Evolutionary conservation across 345 rosid genomes (phyloP).

Genomic region (Lepidium sativum): DNA sequence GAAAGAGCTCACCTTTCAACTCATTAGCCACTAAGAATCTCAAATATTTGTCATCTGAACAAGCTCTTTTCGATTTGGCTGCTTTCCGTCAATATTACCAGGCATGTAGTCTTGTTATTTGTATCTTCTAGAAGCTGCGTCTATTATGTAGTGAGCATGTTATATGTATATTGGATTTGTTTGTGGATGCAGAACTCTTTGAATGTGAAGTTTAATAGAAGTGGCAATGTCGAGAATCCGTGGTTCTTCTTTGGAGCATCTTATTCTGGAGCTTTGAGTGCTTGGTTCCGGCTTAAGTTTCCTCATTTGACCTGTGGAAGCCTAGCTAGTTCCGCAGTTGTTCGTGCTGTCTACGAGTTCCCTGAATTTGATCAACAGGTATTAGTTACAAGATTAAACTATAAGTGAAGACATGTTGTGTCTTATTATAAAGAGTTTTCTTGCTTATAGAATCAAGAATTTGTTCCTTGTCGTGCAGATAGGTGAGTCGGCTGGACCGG

Average conservation of each 20-base stretch:
- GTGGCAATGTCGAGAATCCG: constrained; percentile 44
- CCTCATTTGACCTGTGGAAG: constrained; percentile 97
- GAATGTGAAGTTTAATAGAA: constrained; percentile 52
- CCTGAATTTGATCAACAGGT: constrained; percentile 85
- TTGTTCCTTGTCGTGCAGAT: constrained; percentile 35
- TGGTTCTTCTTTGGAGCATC: constrained; percentile 90
- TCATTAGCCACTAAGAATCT: constrained; percentile 59
- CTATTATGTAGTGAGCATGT: not conserved
- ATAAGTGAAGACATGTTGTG: not conserved
- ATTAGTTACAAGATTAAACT: not conserved
- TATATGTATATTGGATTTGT: not conserved
- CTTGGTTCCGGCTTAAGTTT: constrained; percentile 92
- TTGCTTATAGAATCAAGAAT: not conserved
- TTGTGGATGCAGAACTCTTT: constrained; percentile 44
- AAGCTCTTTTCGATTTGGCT: constrained; percentile 83
- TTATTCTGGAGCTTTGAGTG: constrained; percentile 92
- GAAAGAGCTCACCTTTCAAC: constrained; percentile 76
- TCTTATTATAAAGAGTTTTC: not conserved
- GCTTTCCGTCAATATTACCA: constrained; percentile 77
- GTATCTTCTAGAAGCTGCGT: not conserved
- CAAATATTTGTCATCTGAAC: constrained; percentile 86
- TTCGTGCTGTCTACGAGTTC: constrained; percentile 71
- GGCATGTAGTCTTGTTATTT: constrained; percentile 32
- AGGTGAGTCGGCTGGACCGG: constrained; percentile 82
- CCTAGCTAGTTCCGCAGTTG: constrained; percentile 96